A percentile compares a stretch with the other conserved stretches of the same genome.
phyloP scores from a whole-genome alignment of 768 basidiomycete species.

The Agrocybe praecox region DNA sequence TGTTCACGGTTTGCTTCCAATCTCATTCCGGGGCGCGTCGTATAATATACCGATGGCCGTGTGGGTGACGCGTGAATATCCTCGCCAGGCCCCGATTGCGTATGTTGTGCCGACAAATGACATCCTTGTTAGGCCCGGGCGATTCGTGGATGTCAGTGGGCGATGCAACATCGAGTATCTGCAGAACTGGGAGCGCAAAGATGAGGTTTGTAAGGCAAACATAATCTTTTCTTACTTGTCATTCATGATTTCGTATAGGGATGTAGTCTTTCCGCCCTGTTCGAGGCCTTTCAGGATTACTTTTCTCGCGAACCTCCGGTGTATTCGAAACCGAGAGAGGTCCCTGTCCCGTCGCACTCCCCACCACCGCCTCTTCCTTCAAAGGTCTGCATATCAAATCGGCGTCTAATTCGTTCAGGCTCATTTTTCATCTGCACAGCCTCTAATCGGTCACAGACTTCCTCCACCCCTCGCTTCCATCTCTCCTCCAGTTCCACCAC shows the following conservation, averaged over 20 bases:
- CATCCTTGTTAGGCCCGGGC: slow-evolving; percentile 84
- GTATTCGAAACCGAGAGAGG: slow-evolving; percentile 71
- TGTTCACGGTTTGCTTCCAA: slow-evolving; percentile 89
- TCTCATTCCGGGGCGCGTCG: slow-evolving; percentile 68
- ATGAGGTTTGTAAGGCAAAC: slow-evolving; percentile 67
- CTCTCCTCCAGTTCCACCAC: slow-evolving; percentile 6
- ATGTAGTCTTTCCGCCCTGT: slow-evolving; percentile 71
- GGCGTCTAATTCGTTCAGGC: slow-evolving; percentile 9
- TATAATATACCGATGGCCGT: slow-evolving; percentile 95
- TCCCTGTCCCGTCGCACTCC: slow-evolving; percentile 29
- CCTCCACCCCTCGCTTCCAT: slow-evolving; percentile 22
- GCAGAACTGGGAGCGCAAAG: slow-evolving; percentile 78
- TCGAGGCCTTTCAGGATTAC: slow-evolving; percentile 76
- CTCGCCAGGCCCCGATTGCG: slow-evolving; percentile 76
- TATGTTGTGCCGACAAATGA: slow-evolving; percentile 92
- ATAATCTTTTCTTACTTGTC: slow-evolving; percentile 9
- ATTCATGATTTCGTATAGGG: slow-evolving; percentile 48
- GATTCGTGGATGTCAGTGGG: slow-evolving; percentile 81
- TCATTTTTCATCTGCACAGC: slow-evolving; percentile 9
- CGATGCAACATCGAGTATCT: slow-evolving; percentile 70
- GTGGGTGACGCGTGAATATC: slow-evolving; percentile 89
- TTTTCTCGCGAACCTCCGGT: slow-evolving; percentile 90
- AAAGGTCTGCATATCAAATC: slow-evolving; percentile 2
- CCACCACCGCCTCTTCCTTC: slow-evolving; percentile 4
- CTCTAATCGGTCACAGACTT: slow-evolving; percentile 9